Base-by-base conservation (phyloP, 2,329 filamentous ascomycete species). In the Neofusicoccum kwambonambiense region DNA sequence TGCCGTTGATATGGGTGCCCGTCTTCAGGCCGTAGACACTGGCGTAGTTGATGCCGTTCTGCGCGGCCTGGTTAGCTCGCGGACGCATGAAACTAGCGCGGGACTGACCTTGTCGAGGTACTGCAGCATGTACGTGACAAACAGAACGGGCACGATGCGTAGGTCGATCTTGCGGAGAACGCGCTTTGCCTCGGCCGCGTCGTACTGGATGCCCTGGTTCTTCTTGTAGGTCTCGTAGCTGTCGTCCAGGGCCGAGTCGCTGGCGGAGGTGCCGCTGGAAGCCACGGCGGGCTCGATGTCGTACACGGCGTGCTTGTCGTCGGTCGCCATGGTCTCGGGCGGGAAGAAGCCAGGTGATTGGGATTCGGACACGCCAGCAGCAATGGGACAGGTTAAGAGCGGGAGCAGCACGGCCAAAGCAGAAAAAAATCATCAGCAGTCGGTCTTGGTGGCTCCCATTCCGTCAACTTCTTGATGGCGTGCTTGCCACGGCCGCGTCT, bases 31-130 rank as follows among this genome's bases (percentile, higher is more conserved):
- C 82, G 68, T 81, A 85, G 0, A 80, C 79, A 64, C 78, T 80
- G 7, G 82, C 81, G 70, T 84, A 85, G 68, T 82, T 83, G 72
- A 83, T 79, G 0, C 78, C 77, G 69, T 82, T 82, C 72, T 64
- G 34, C 49, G 17, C 42, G 13, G 19, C 12, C 22, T 4, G 31
- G 13, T 50, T 2, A 62, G 58, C 13, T n/a, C 27, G 37, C 6
- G 1, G 31, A 4, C 3, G 11, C n/a, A 3, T 44, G 8, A 11
- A 11, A 35, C 61, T 22, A 64, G 37, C 13, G 73, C 71, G 56
- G 8, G 69, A 34, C 73, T 73, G 68, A 64, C 62, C 62, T 80
- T 80, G 65, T 80, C 78, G 3, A 80, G 72, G 64, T 80, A 76
- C 63, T 80, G 78, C 47, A 80, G 62, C 3, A 79, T 69, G 66